These are phyloP conservation scores for Lyophyllum decastes DNA, from an alignment of 768 basidiomycete species.

Conservation along the genomic window DNA sequence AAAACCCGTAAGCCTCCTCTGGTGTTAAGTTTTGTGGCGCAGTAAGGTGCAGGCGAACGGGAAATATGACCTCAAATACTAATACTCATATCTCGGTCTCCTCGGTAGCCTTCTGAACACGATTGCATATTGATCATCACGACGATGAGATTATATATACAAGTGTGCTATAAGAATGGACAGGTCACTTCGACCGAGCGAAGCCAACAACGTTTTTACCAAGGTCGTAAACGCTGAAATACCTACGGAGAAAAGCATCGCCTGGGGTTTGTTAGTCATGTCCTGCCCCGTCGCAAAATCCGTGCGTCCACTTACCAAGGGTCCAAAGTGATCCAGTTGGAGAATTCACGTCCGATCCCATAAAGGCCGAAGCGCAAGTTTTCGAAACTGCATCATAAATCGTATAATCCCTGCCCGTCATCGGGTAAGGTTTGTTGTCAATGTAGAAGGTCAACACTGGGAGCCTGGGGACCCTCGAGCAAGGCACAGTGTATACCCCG, in stretches of 20 bases:
- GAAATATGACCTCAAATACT: too few relatives aligned
- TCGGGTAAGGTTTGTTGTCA: background rate
- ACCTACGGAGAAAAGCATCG: slow-evolving; percentile 90
- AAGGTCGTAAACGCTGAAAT: slow-evolving; percentile 84
- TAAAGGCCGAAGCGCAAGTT: slow-evolving; percentile 90
- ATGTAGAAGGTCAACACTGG: background rate
- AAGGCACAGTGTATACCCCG: background rate
- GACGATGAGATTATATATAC: too few relatives aligned
- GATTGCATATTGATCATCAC: too few relatives aligned
- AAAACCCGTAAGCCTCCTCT: too few relatives aligned
- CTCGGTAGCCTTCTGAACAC: too few relatives aligned
- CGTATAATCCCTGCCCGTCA: background rate
- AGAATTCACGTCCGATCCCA: slow-evolving; percentile 85
- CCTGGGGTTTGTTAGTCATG: slow-evolving; percentile 35
- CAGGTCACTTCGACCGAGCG: slow-evolving; percentile 43
- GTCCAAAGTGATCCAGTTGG: slow-evolving; percentile 84
- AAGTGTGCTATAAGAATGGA: too few relatives aligned
- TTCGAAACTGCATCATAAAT: background rate
- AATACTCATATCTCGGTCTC: too few relatives aligned
- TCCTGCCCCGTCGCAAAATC: too few relatives aligned
- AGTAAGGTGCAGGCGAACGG: too few relatives aligned
- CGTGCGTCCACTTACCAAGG: slow-evolving; percentile 55
- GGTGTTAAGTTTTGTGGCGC: too few relatives aligned
- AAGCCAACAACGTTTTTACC: slow-evolving; percentile 83
- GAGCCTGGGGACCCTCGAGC: background rate